phyloP scores from a whole-genome alignment of 192 early-diverging fungal species.

The Backusella tuberculispora region DNA sequence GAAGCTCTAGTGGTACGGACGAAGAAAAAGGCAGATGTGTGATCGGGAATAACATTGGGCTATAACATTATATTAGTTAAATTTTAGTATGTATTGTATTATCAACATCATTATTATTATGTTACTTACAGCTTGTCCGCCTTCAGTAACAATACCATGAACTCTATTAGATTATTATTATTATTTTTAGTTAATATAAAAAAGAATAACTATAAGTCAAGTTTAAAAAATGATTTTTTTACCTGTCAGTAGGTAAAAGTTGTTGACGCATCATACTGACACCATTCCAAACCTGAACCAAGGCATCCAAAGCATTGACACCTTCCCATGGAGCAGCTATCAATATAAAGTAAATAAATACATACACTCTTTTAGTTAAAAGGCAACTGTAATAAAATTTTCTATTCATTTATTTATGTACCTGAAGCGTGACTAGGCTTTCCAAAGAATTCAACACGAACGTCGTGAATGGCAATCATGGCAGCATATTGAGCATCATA shows the following conservation, averaged over 20 bases:
- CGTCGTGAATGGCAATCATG: slow-evolving; percentile 42
- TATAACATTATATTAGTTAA: slow-evolving; percentile 19
- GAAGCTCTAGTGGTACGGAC: slow-evolving; percentile 57
- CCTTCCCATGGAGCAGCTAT: slow-evolving; percentile 48
- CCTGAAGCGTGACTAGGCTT: slow-evolving; percentile 73
- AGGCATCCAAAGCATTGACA: slow-evolving; percentile 81
- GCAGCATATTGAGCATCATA: slow-evolving; percentile 51
- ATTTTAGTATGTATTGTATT: slow-evolving; percentile 4
- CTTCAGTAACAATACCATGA: slow-evolving; percentile 77
- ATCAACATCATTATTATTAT: not conserved
- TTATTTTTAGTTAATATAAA: not conserved
- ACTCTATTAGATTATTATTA: slow-evolving; percentile 40
- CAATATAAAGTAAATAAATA: not conserved
- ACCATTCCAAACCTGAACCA: slow-evolving; percentile 63
- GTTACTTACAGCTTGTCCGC: slow-evolving; percentile 61
- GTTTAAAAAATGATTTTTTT: not conserved
- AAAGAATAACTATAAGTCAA: not conserved
- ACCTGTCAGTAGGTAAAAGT: slow-evolving; percentile 63
- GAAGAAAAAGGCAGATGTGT: slow-evolving; percentile 59
- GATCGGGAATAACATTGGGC: slow-evolving; percentile 68
- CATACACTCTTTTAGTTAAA: not conserved
- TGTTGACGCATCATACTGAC: slow-evolving; percentile 77
- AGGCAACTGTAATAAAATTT: slow-evolving; percentile 19
- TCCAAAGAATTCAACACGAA: slow-evolving; percentile 71
- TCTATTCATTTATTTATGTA: slow-evolving; percentile 54